Evolutionary conservation across 2,329 filamentous ascomycete genomes (phyloP).

Genomic region (Aspergillus alliaceus): DNA sequence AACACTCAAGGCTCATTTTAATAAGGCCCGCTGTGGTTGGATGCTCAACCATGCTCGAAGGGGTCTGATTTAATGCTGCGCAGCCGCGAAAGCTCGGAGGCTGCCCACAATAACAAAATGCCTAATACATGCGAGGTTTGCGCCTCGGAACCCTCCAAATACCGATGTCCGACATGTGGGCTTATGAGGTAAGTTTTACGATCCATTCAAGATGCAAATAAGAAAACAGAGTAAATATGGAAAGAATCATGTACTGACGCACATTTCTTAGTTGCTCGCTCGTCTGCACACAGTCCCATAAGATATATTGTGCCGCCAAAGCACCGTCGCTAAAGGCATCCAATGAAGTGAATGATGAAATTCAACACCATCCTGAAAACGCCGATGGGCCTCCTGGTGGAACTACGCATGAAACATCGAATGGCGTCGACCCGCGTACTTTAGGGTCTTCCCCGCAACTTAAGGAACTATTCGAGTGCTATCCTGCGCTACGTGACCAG

Average conservation of each 20-base stretch:
- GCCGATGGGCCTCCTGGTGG: conserved; percentile 9
- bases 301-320: conserved; percentile 42
- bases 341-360: conserved; percentile 10
- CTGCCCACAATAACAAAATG: conserved; percentile 25
- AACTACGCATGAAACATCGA: conserved; percentile 1
- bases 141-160: conserved; percentile 37
- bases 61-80: conserved; percentile 12
- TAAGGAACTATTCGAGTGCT: conserved; percentile 37
- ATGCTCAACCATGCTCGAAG: conserved; percentile 18
- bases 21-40: conserved; percentile 2
- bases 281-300: conserved; percentile 46
- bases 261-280: conserved; percentile 45
- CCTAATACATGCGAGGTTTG: conserved; percentile 38
- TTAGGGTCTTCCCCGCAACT: conserved; percentile 33
- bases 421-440: conserved; percentile 11
- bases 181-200: conserved; percentile 35
- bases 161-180: conserved; percentile 40
- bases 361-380: conserved; percentile 8
- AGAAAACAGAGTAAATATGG: not conserved
- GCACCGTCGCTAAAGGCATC: conserved; percentile 15
- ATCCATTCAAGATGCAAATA: not conserved
- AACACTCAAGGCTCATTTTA: not conserved
- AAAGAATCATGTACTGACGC: not conserved
- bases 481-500: conserved; percentile 40
- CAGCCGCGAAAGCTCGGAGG: conserved; percentile 9